These are phyloP conservation scores for Beauveria bassiana DNA, from an alignment of 2,329 filamentous ascomycete genomes.

Conservation along the genomic window DNA sequence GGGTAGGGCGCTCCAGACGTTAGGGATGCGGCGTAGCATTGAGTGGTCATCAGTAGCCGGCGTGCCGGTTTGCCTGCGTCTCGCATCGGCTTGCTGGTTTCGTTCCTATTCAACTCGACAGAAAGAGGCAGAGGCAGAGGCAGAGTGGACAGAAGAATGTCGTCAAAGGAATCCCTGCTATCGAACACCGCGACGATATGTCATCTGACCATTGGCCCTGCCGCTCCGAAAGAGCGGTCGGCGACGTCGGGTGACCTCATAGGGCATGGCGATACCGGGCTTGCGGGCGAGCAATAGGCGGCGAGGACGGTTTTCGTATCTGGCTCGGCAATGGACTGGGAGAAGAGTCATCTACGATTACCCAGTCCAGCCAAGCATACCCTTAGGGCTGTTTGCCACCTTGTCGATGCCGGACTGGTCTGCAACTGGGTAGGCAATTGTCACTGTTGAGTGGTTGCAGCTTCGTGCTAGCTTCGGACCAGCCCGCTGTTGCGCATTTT, in stretches of 20 bases:
- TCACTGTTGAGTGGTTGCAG: not conserved
- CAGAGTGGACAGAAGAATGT: not conserved
- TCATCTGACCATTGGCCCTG: not conserved
- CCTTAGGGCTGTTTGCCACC: not conserved
- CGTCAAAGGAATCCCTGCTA: not conserved
- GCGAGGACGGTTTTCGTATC: not conserved
- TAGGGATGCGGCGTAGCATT: not conserved
- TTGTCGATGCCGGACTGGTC: too few species aligned
- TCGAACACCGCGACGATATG: not conserved
- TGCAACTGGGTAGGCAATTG: not conserved
- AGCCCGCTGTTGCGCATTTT: slow-evolving; percentile 5
- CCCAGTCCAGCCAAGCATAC: not conserved
- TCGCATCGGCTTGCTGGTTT: not conserved
- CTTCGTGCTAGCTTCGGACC: slow-evolving; percentile 6
- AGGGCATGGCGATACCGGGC: not conserved
- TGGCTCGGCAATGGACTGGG: not conserved
- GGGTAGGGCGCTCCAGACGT: not conserved
- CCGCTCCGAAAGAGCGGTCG: not conserved
- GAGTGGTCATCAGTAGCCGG: not conserved
- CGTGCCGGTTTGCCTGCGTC: not conserved
- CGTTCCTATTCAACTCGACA: not conserved
- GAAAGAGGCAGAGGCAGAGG: not conserved
- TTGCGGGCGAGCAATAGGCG: not conserved
- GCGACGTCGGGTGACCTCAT: slow-evolving; percentile 5
- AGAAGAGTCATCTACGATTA: slow-evolving; percentile 5